phyloP scores from a whole-genome alignment of 2,329 filamentous ascomycete genomes.

The Fusarium haematococcum region DNA sequence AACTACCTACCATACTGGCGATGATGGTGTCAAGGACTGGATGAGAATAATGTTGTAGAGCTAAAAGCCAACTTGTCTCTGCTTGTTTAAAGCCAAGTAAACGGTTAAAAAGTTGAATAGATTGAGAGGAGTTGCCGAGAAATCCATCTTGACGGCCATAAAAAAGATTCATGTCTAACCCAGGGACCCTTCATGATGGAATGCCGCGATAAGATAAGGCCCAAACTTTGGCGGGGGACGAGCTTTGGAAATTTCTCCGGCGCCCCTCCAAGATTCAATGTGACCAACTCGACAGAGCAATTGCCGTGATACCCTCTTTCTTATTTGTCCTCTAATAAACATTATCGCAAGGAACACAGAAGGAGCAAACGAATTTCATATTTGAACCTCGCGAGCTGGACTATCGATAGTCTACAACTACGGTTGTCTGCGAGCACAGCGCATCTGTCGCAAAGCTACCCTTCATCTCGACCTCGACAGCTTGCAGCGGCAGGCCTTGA shows the following conservation, averaged over 20 bases:
- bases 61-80: neutral
- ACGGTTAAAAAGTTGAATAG: neutral
- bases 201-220: constrained; percentile 37
- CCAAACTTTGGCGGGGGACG: constrained; percentile 39
- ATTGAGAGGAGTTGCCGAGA: neutral
- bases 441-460: constrained; percentile 26
- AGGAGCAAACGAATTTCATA: neutral
- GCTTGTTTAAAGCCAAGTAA: neutral
- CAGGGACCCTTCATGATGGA: neutral
- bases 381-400: neutral
- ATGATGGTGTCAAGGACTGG: neutral
- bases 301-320: neutral
- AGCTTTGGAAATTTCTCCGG: constrained; percentile 37
- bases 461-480: neutral
- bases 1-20: neutral
- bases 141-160: neutral
- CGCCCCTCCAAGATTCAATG: constrained; percentile 19
- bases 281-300: neutral
- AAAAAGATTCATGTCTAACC: neutral
- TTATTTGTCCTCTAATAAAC: neutral
- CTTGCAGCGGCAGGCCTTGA: neutral
- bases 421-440: neutral
- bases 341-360: neutral
- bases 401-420: neutral
- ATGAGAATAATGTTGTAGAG: neutral